Base-by-base conservation (phyloP, 768 basidiomycete genomes). In the Panus rudis region DNA sequence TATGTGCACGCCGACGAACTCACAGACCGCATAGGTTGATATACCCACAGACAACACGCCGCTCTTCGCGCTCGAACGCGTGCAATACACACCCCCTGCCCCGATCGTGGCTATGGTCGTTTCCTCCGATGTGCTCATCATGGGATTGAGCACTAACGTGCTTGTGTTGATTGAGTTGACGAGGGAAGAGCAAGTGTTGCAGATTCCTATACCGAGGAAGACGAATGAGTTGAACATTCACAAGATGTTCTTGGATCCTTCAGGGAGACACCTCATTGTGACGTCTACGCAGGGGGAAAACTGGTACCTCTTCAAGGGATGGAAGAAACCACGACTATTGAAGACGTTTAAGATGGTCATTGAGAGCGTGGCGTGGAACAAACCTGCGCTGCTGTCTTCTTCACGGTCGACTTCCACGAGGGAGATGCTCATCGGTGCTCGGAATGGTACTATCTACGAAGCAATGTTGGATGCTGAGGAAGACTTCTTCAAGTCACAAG, bases 281-380 rank as follows among this genome's bases (percentile, higher is more conserved):
- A 88, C 90, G 0, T 92, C 92, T 7, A 69, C 68, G 11, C 80
- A 90, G 54, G 92, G 92, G 39, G 93, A 99, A 58, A 93, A 90
- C 48, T 97, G 88, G 81, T 97, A 98, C 58, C 66, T 92, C 3
- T 92, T 79, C 55, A 72, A 76, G 41, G 73, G 76, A 7, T 84
- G 83, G 78, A 86, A 85, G 68, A 89, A 92, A 55, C 84, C 90
- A 0, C 75, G 78, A 33, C 82, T 74, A 33, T 68, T 98, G 41
- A 84, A 88, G 56, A 68, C 70, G 6, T 84, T 92, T 63, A 84
- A 88, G 60, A 81, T 90, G 70, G 73, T 88, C 55, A 84, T 98
- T 51, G 89, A 93, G 61, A 84, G 88, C 49, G 70, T 98, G 30
- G 89, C 89, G 0, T 98, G 94, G 94, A 92, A 91, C 54, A 84